Conservation (phyloP, 2,329 filamentous ascomycete genomes). For the Graphilbum sp. region DNA sequence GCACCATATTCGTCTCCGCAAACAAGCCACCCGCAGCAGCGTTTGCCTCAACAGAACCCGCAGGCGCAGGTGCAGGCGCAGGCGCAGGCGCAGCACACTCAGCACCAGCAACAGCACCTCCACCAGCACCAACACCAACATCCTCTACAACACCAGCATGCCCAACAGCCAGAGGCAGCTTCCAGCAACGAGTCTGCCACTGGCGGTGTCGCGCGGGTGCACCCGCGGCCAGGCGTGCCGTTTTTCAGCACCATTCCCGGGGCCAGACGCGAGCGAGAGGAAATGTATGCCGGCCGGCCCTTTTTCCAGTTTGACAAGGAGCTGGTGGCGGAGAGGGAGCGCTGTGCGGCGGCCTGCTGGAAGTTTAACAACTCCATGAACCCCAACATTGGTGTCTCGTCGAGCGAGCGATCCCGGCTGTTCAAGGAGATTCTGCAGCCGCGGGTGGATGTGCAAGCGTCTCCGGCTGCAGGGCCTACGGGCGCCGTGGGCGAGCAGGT, state of each 20-base stretch:
- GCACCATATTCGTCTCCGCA: too few species aligned
- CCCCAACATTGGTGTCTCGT: slow-evolving; percentile 53
- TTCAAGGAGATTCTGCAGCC: slow-evolving; percentile 59
- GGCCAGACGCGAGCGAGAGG: slow-evolving; percentile 55
- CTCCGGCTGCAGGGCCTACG: slow-evolving; percentile 35
- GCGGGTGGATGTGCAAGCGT: slow-evolving; percentile 35
- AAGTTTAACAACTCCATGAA: slow-evolving; percentile 75
- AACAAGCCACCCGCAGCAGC: too few species aligned
- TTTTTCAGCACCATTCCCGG: slow-evolving; percentile 26
- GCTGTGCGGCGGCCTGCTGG: slow-evolving; percentile 67
- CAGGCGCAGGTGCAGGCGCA: too few species aligned
- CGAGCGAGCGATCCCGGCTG: slow-evolving; percentile 49
- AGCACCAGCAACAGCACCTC: background rate
- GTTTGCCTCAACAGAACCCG: too few species aligned
- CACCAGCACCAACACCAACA: background rate
- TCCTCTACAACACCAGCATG: background rate
- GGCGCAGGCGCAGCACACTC: background rate
- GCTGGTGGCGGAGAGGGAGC: slow-evolving; percentile 67
- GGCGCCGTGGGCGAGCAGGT: slow-evolving; percentile 59
- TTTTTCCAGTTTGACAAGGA: slow-evolving; percentile 68
- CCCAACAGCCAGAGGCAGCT: background rate
- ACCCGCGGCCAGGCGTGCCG: slow-evolving; percentile 38
- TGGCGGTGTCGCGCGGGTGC: background rate
- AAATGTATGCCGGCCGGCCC: slow-evolving; percentile 69
- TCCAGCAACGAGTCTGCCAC: background rate